Conservation (phyloP, 345 rosid genomes). For the Euphorbia tirucalli region DNA sequence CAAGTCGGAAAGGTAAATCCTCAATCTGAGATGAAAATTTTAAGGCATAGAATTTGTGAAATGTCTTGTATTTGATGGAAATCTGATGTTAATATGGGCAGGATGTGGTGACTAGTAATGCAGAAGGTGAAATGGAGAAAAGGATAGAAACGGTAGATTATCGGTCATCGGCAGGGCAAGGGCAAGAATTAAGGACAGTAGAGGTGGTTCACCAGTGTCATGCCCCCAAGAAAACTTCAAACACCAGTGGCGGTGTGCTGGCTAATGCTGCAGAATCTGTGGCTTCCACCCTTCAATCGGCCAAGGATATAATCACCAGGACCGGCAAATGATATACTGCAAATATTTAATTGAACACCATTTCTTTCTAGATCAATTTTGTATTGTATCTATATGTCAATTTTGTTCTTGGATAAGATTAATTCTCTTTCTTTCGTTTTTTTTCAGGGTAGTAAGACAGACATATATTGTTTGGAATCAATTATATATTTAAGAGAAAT, state of each 20-base stretch:
- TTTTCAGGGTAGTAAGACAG: no score
- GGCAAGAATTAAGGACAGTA: constrained; percentile 41
- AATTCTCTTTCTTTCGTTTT: no score
- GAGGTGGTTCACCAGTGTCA: constrained; percentile 46
- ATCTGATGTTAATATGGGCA: neutral
- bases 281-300: constrained; percentile 49
- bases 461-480: no score
- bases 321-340: neutral
- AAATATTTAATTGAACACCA: neutral
- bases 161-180: constrained; percentile 51
- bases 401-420: no score
- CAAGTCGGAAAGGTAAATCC: constrained; percentile 27
- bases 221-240: constrained; percentile 19
- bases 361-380: no score
- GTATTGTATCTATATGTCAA: no score
- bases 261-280: constrained; percentile 60
- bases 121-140: constrained; percentile 34
- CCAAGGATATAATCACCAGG: constrained; percentile 46
- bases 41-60: neutral
- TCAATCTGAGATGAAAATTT: neutral
- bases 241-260: constrained; percentile 59
- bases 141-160: constrained; percentile 44
- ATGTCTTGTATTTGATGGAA: neutral
- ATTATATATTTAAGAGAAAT: no score
- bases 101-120: constrained; percentile 30